phyloP scores from a whole-genome alignment of 2,329 filamentous ascomycete species.

The Aspergillus novoparasiticus region DNA sequence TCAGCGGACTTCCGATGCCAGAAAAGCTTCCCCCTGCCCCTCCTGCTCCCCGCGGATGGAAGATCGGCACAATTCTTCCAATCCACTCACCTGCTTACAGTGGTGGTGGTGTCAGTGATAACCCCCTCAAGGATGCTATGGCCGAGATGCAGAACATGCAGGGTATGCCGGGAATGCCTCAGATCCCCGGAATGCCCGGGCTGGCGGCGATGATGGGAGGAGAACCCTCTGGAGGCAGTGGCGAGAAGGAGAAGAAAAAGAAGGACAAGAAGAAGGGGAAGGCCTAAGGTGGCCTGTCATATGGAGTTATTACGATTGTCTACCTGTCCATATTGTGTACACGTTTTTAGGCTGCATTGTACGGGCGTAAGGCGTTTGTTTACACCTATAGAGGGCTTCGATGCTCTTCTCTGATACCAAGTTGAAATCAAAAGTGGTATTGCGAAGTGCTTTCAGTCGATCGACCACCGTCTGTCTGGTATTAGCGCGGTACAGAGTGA shows the following conservation, averaged over 20 bases:
- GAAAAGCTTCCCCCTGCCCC: conserved; percentile 71
- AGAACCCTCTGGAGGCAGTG: conserved; percentile 30
- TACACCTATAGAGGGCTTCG: conserved; percentile 17
- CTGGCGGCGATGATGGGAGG: conserved; percentile 57
- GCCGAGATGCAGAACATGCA: conserved; percentile 72
- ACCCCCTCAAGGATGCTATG: conserved; percentile 97
- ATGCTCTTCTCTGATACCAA: conserved; percentile 26
- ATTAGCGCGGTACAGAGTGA: not conserved
- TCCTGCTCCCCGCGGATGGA: conserved; percentile 85
- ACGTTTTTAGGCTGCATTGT: conserved; percentile 38
- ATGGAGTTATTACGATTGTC: conserved; percentile 5
- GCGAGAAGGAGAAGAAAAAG: conserved; percentile 48
- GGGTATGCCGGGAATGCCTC: conserved; percentile 46
- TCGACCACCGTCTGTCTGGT: not conserved
- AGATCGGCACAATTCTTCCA: conserved; percentile 80
- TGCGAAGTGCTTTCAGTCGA: not conserved
- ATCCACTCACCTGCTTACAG: conserved; percentile 87
- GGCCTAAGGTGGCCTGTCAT: conserved; percentile 27
- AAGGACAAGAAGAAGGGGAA: conserved; percentile 56
- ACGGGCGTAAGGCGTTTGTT: conserved; percentile 41
- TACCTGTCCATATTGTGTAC: conserved; percentile 20
- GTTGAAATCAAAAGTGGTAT: conserved; percentile 12
- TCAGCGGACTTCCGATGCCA: conserved; percentile 71
- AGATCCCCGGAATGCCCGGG: conserved; percentile 50
- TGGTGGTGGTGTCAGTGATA: conserved; percentile 90